These are phyloP conservation scores for Tricholoma flavovirens DNA, from an alignment of 768 basidiomycete genomes.

Conservation along the genomic window DNA sequence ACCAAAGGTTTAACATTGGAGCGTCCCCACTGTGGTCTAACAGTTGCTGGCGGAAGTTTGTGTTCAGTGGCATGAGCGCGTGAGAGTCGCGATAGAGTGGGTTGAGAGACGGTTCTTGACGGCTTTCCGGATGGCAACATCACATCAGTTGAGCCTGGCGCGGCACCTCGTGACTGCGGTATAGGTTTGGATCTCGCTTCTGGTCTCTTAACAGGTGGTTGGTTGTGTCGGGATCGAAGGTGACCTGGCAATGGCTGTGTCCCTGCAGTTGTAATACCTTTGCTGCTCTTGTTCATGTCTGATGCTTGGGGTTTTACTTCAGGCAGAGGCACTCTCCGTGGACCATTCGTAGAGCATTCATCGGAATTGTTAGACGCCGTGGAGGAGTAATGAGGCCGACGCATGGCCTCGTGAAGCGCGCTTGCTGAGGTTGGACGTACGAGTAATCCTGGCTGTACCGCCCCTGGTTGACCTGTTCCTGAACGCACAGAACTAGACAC, in stretches of 20 bases:
- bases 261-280: background rate
- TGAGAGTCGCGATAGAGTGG: constrained; percentile 24
- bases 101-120: constrained; percentile 10
- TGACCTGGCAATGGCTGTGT: background rate
- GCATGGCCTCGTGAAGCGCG: constrained; percentile 5
- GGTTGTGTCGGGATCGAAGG: background rate
- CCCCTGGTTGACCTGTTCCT: constrained; percentile 1
- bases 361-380: background rate
- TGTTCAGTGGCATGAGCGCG: constrained; percentile 16
- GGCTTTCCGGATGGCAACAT: background rate
- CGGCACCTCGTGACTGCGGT: background rate
- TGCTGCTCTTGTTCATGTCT: background rate
- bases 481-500: constrained; percentile 1
- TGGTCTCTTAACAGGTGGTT: background rate
- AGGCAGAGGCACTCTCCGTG: constrained; percentile 19
- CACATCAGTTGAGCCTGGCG: too few relatives aligned
- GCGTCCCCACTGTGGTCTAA: constrained; percentile 11
- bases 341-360: constrained; percentile 13
- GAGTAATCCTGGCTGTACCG: constrained; percentile 1
- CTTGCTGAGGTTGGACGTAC: constrained; percentile 11
- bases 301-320: constrained; percentile 5
- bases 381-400: background rate
- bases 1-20: constrained; percentile 16
- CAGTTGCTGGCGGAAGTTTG: background rate
- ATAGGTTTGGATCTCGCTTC: background rate